Percentiles rank a stretch among this genome's conserved stretches.
Evolutionary conservation across 768 basidiomycete genomes (phyloP).

Genomic region (Lactifluus piperatus): DNA sequence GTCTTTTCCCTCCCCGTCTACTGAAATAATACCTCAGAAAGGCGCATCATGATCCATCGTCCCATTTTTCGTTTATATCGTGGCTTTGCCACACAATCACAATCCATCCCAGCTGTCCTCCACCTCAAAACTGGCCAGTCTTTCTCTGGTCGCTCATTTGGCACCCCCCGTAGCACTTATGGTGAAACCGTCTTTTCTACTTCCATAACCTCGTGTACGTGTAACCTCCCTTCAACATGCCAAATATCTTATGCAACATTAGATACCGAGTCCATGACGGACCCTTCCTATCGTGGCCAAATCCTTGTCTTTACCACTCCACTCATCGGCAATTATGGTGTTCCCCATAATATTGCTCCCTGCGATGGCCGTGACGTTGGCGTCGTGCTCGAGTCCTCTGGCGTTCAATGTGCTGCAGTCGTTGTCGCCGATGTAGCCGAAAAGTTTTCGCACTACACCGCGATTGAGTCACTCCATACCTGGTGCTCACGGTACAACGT

Average conservation of each 20-base stretch:
- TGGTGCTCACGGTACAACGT: slow-evolving; percentile 91
- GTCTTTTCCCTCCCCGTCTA: slow-evolving; percentile 64
- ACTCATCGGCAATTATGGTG: slow-evolving; percentile 97
- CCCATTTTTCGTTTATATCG: slow-evolving; percentile 45
- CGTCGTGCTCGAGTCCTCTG: slow-evolving; percentile 79
- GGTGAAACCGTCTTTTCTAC: slow-evolving; percentile 99
- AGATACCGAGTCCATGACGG: slow-evolving; percentile 99
- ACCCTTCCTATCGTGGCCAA: slow-evolving; percentile 96
- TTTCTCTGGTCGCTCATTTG: slow-evolving; percentile 85
- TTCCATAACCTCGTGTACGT: slow-evolving; percentile 85
- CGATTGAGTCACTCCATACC: slow-evolving; percentile 83
- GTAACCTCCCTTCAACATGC: not conserved
- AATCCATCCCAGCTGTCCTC: slow-evolving; percentile 64
- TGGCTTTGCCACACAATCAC: slow-evolving; percentile 53
- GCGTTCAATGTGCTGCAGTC: slow-evolving; percentile 86
- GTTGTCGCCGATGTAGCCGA: slow-evolving; percentile 94
- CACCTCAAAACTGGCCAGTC: slow-evolving; percentile 94
- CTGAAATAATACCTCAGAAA: slow-evolving; percentile 25
- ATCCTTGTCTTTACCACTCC: slow-evolving; percentile 98
- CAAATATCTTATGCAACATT: slow-evolving; percentile 10
- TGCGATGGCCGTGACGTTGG: slow-evolving; percentile 72
- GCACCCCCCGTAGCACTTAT: slow-evolving; percentile 75
- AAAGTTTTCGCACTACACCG: slow-evolving; percentile 89
- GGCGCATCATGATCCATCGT: slow-evolving; percentile 46
- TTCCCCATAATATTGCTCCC: slow-evolving; percentile 72